Evolutionary conservation across 345 rosid genomes (phyloP).

Genomic region (Heritiera fomes): DNA sequence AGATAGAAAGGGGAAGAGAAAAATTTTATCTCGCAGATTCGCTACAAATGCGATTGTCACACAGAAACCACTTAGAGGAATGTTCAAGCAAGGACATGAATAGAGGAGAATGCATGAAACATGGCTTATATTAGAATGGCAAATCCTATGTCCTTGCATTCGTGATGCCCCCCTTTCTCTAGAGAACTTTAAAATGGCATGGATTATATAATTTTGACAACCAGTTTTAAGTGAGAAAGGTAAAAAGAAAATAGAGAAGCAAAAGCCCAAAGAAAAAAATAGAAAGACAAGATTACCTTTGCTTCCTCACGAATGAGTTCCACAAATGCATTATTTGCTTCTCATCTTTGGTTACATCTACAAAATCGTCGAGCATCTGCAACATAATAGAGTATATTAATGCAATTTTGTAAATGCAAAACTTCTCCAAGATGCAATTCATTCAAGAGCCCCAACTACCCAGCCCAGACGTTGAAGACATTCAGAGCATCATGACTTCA

Average conservation of each 20-base stretch:
- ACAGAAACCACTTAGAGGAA: neutral
- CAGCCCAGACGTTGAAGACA: neutral
- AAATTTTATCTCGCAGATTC: neutral
- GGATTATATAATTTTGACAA: neutral
- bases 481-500: neutral
- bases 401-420: neutral
- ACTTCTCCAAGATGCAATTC: neutral
- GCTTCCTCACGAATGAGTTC: slow-evolving; percentile 98
- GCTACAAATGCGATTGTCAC: neutral
- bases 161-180: neutral
- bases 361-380: slow-evolving; percentile 99
- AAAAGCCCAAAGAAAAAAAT: neutral
- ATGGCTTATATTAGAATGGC: neutral
- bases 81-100: neutral
- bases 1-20: neutral
- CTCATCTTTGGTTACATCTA: slow-evolving; percentile 96
- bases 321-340: slow-evolving; percentile 97
- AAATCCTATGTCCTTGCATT: neutral
- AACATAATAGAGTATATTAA: slow-evolving; percentile 22
- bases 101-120: neutral
- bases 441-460: neutral
- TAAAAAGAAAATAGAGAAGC: neutral
- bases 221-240: neutral
- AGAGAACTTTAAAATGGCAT: neutral
- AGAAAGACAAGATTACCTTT: slow-evolving; percentile 52